Conservation (phyloP, 352 stramenopile genomes). For the Pythium phragmitis region DNA sequence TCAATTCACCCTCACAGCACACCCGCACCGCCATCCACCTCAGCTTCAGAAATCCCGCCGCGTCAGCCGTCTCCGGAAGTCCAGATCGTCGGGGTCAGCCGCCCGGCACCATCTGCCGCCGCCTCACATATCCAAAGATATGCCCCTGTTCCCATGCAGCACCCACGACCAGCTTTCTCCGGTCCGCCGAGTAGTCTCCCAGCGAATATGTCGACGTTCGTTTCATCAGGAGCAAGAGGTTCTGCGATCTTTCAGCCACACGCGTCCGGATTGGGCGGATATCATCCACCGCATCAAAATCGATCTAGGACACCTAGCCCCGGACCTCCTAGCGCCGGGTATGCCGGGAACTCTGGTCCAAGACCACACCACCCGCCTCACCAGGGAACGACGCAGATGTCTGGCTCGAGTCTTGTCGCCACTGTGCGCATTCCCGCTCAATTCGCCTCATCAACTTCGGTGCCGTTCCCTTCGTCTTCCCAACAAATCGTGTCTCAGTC, state of each 20-base stretch:
- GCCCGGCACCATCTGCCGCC: background rate
- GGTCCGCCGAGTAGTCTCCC: background rate
- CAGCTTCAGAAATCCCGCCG: background rate
- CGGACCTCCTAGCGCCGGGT: background rate
- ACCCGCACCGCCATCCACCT: background rate
- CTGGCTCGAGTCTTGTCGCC: background rate
- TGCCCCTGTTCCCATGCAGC: background rate
- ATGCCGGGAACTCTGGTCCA: background rate
- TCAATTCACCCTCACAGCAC: background rate
- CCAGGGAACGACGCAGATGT: background rate
- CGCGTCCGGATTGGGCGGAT: background rate
- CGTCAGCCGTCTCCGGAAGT: constrained; percentile 3
- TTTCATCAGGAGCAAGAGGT: background rate
- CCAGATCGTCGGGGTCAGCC: background rate
- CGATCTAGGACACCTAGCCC: constrained; percentile 1
- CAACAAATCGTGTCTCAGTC: background rate
- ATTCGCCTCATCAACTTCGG: background rate
- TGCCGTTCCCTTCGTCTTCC: background rate
- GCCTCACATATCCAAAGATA: background rate
- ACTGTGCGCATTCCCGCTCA: constrained; percentile 3
- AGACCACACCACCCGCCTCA: background rate
- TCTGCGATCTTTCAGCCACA: background rate
- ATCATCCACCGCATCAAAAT: background rate
- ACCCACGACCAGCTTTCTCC: background rate
- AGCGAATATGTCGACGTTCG: background rate